A percentile compares a stretch with the other conserved stretches of the same genome.
Conservation (phyloP, 371 early-diverging fungal genomes). For the Mucor ambiguus region DNA sequence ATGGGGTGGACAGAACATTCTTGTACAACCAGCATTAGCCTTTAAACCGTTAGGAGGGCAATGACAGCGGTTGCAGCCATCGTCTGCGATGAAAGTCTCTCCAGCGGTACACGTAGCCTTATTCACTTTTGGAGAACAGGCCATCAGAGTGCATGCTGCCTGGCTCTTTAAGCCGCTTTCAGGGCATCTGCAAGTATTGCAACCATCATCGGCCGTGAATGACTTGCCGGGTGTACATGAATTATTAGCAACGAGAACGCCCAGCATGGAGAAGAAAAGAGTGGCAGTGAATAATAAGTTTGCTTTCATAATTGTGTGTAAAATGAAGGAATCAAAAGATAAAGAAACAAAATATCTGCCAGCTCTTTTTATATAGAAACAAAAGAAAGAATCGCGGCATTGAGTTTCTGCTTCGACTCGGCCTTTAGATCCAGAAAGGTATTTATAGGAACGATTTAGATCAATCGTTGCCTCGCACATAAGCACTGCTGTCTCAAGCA, state of each 20-base stretch:
- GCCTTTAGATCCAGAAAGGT: too few species aligned
- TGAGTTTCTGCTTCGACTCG: too few species aligned
- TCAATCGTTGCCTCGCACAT: too few species aligned
- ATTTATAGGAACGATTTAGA: too few species aligned
- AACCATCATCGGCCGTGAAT: not conserved
- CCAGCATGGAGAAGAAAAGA: not conserved
- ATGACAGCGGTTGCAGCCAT: not conserved
- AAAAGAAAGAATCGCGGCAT: too few species aligned
- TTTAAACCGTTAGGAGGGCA: constrained; percentile 5
- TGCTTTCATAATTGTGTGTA: not conserved
- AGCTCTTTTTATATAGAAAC: too few species aligned
- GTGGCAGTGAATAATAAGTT: not conserved
- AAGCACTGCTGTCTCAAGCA: too few species aligned
- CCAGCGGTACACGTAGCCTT: not conserved
- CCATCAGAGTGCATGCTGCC: not conserved
- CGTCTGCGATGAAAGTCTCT: not conserved
- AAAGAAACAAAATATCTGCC: not conserved
- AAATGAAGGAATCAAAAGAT: not conserved
- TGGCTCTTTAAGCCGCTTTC: not conserved
- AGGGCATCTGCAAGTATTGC: not conserved
- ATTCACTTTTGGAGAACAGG: not conserved
- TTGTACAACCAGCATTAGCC: constrained; percentile 7
- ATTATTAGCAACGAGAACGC: not conserved
- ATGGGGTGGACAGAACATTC: constrained; percentile 1
- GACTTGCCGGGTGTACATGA: not conserved